Base-by-base conservation (phyloP, 768 basidiomycete species). In the Tephrocybe sp. region DNA sequence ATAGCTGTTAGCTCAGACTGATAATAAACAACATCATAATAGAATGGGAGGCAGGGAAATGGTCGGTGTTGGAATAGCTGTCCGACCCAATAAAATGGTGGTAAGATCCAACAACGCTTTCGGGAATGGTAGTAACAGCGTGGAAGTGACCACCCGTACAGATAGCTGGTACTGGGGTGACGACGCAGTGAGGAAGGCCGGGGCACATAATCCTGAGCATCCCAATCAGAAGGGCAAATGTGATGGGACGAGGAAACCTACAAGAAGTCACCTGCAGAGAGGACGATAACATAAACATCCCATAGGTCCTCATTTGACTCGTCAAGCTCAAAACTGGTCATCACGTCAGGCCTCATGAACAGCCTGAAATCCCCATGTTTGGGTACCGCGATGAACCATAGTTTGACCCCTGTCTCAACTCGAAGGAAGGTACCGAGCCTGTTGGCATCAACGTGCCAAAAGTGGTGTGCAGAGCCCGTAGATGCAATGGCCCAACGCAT, bases 401-500 rank as follows among this genome's bases (percentile, higher is more conserved):
- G 20, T n/a, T 46, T 46, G 3, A 21, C 0, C 33, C 45, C 44
- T 5, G 45, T 37, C 11, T 21, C 45, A 15, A 34, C 32, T 6
- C 11, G 24, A 1, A 46, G 14, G 17, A 36, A 37, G 1, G 34
- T 46, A 3, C 45, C 33, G 14, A 36, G 20, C 2, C 49, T 40
- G 15, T 50, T 24, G 2, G 48, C 39, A 15, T 49, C 39, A 17
- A 20, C 3, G 12, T 50, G 23, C 40, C 41, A 50, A n/a, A 32
- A 43, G 18, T 36, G 41, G 7, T 42, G 10, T 10, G 40, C 28
- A 3, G 32, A 32, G 8, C 15, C 40, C 4, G 41, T 50, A 0
- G 32, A 36, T 12, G 48, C 48, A n/a, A 50, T n/a, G 3, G 28
- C 41, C 40, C 48, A 50, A 1, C 41, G 20, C 48, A 50, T 42